Base-by-base conservation (phyloP, 768 basidiomycete species). In the Leccinellum luteum region DNA sequence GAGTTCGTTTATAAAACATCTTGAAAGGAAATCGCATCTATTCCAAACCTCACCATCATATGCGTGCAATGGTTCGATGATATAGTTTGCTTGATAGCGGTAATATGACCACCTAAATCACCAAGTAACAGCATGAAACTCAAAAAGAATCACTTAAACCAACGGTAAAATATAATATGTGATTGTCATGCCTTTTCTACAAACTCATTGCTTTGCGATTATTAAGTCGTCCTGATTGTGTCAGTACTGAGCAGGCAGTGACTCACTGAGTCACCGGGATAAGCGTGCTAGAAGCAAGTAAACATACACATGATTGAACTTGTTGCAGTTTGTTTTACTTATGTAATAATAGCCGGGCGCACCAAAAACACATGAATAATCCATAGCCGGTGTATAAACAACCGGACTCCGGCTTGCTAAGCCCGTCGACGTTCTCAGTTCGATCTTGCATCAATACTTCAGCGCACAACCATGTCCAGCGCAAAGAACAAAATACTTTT, bases 401-500 rank as follows among this genome's bases (percentile, higher is more conserved):
- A 10, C 45, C 21, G 44, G 51, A 30, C 6, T 15, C 8, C 28
- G 21, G 31, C 13, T 23, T 51, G 3, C 17, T 9, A 19, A 7
- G 28, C 28, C 6, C 28, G 19, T 28, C 35, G n/a, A 12, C 25
- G 17, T 48, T 44, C 31, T 30, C 45, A 43, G 52, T 38, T 49
- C 19, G 14, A 32, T 38, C 45, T 32, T 32, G 31, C 38, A 57
- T 34, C 52, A 23, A 23, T 48, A 32, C 35, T 54, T 48, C 56
- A 47, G 32, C 45, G 31, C 58, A 53, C 41, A 7, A 51, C 48
- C 56, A 71, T 72, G 63, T 59, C 71, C 15, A 57, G 51, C 53
- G 78, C 79, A 56, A 89, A 84, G 69, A 77, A 85, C 23, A 77
- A 78, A 57, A 62, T 92, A 23, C 81, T 93, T 50, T 77, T 82